Base-by-base conservation (phyloP, 345 rosid species). In the Pelargonium nanum region DNA sequence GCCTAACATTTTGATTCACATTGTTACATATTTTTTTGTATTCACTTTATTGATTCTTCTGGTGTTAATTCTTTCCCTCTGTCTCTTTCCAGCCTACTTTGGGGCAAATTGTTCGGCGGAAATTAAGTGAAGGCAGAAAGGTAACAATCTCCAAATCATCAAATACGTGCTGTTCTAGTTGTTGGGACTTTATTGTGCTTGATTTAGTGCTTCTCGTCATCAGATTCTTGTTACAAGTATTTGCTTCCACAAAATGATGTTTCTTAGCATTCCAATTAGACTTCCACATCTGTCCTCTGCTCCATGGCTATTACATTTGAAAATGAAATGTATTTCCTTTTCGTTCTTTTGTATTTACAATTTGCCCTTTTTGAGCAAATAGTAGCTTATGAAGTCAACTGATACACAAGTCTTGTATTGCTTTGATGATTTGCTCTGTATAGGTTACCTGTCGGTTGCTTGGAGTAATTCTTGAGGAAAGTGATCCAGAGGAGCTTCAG, bases 391-490 rank as follows among this genome's bases (percentile, higher is more conserved):
- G 48, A 40, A 40, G 15, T 40, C 48, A 40, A 40, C 15, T 17
- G 2, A 10, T 40, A 40, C 48, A 40, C 15, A 17, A 12, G 48
- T 40, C 48, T 40, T 40, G 48, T 40, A 6, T 40, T 40, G 48
- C 48, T 40, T 9, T 55, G 48, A 50, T 55, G 55, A 45, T 40
- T 59, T 63, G 24, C 60, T 53, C 57, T 69, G 21, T 75, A 65
- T 68, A 92, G 99, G 88, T 93, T 34, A 90, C 99, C 10, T 93
- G 99, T 56, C 90, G 97, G 64, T 81, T 90, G 65, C 77, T 90
- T 59, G 98, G 96, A 70, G 88, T 91, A 54, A 69, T 91, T 70
- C 90, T 88, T 59, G 96, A 91, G 72, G 98, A 91, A 81, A 81
- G 73, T 70, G 82, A 71, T 74, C 90, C 96, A 50, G 98, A 91